These are phyloP conservation scores for Albugo laibachii DNA, from an alignment of 352 stramenopile species.

Conservation along the genomic window DNA sequence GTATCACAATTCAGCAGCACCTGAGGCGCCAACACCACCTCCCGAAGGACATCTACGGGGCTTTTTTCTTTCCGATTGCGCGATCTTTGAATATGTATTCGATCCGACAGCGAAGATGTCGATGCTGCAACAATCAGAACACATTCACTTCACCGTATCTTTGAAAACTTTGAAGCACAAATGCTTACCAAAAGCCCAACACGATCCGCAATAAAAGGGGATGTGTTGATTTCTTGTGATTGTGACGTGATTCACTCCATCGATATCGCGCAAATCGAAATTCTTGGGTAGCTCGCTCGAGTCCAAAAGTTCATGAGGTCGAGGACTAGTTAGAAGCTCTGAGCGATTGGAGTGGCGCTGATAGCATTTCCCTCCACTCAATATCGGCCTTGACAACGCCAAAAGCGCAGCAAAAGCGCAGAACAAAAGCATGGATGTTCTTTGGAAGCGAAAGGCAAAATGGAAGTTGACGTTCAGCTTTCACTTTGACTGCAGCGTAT, in stretches of 20 bases:
- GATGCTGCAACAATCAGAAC: slow-evolving; percentile 17
- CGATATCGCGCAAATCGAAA: slow-evolving; percentile 86
- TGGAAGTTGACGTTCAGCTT: too few relatives aligned
- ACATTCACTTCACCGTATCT: slow-evolving; percentile 1
- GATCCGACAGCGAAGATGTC: slow-evolving; percentile 72
- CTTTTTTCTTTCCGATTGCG: slow-evolving; percentile 25
- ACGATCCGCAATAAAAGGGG: slow-evolving; percentile 78
- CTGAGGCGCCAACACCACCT: slow-evolving; percentile 69
- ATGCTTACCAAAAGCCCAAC: slow-evolving; percentile 61
- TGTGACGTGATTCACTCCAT: slow-evolving; percentile 64
- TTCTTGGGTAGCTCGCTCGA: slow-evolving; percentile 63
- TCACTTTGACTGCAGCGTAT: too few relatives aligned
- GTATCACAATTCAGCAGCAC: slow-evolving; percentile 80
- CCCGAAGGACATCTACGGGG: slow-evolving; percentile 39
- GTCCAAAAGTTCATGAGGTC: slow-evolving; percentile 49
- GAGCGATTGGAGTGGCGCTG: slow-evolving; percentile 50
- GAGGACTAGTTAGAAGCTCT: slow-evolving; percentile 30
- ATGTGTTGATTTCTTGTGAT: slow-evolving; percentile 76
- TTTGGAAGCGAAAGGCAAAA: too few relatives aligned
- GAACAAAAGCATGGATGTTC: too few relatives aligned
- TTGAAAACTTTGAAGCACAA: slow-evolving; percentile 2
- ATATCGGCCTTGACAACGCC: too few relatives aligned
- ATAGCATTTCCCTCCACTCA: slow-evolving; percentile 18
- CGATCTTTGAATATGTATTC: slow-evolving; percentile 66
- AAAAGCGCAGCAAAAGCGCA: too few relatives aligned